Conservation (phyloP, 1,284 basidiomycete genomes). For the Cutaneotrichosporon cyanovorans region DNA sequence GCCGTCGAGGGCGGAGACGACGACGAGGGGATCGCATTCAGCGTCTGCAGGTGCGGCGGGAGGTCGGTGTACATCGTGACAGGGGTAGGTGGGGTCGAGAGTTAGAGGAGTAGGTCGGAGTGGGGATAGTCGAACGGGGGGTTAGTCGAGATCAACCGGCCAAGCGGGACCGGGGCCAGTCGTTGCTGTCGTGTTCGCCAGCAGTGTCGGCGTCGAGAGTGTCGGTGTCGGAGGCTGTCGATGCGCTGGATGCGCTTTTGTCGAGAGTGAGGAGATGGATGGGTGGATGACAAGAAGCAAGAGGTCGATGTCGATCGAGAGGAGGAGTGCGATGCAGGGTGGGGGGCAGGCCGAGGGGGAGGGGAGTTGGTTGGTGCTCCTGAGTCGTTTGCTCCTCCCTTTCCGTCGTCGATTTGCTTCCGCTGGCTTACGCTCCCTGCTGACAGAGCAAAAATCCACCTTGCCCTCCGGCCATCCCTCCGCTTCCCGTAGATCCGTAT, state of each 20-base stretch:
- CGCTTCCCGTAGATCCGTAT: too few relatives aligned
- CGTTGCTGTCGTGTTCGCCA: too few relatives aligned
- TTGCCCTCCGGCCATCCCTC: too few relatives aligned
- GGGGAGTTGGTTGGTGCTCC: too few relatives aligned
- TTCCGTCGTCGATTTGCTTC: too few relatives aligned
- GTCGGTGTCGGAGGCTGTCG: neutral
- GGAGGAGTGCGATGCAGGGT: neutral
- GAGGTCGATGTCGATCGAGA: neutral
- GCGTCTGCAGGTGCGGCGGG: conserved; percentile 18
- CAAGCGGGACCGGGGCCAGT: too few relatives aligned
- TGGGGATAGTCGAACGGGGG: neutral
- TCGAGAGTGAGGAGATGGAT: neutral
- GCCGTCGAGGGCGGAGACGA: conserved; percentile 31
- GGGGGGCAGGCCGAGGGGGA: neutral
- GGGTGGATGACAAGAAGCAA: neutral
- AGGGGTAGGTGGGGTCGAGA: neutral
- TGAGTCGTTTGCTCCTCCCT: too few relatives aligned
- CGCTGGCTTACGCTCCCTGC: too few relatives aligned
- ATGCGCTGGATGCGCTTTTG: neutral
- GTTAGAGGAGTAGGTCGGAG: neutral
- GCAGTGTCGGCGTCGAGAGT: neutral
- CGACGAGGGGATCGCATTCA: conserved; percentile 17
- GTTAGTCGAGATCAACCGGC: neutral
- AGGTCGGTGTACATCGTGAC: conserved; percentile 14
- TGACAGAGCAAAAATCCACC: too few relatives aligned